Evolutionary conservation across 2,329 filamentous ascomycete species (phyloP).

Genomic region (Microthyrium microscopicum): DNA sequence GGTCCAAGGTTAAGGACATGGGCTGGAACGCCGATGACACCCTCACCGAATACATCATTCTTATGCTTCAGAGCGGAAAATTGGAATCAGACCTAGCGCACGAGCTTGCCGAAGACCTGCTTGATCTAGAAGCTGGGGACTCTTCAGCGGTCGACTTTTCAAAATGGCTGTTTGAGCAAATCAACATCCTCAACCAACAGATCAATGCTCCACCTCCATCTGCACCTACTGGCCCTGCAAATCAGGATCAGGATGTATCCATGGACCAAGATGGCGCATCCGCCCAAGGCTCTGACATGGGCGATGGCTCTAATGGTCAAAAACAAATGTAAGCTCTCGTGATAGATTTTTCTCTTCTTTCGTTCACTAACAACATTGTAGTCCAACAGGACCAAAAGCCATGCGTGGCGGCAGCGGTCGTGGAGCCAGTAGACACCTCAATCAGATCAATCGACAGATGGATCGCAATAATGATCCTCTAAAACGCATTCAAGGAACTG

Average conservation of each 20-base stretch:
- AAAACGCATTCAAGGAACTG: slow-evolving; percentile 57
- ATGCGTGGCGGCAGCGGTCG: slow-evolving; percentile 59
- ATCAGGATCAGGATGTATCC: slow-evolving; percentile 5
- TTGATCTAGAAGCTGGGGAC: slow-evolving; percentile 69
- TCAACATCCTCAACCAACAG: slow-evolving; percentile 49
- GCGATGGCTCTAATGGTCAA: slow-evolving; percentile 5
- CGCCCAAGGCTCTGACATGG: slow-evolving; percentile 6
- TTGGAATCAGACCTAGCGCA: slow-evolving; percentile 75
- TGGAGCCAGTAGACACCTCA: slow-evolving; percentile 60
- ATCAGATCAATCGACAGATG: slow-evolving; percentile 69
- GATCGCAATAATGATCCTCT: slow-evolving; percentile 60
- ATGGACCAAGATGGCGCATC: neutral
- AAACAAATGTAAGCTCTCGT: slow-evolving; percentile 6
- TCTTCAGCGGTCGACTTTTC: slow-evolving; percentile 69
- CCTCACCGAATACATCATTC: slow-evolving; percentile 86
- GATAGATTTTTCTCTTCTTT: neutral
- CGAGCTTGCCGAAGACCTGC: slow-evolving; percentile 75
- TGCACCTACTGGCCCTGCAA: neutral
- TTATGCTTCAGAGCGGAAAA: slow-evolving; percentile 94
- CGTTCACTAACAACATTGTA: slow-evolving; percentile 22
- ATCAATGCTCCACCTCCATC: slow-evolving; percentile 33
- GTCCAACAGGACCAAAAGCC: slow-evolving; percentile 84
- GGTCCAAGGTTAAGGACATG: slow-evolving; percentile 81
- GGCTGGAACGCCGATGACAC: slow-evolving; percentile 80
- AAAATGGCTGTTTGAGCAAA: slow-evolving; percentile 83